Conservation (phyloP, 2,329 filamentous ascomycete species). For the Colletotrichum sp. region DNA sequence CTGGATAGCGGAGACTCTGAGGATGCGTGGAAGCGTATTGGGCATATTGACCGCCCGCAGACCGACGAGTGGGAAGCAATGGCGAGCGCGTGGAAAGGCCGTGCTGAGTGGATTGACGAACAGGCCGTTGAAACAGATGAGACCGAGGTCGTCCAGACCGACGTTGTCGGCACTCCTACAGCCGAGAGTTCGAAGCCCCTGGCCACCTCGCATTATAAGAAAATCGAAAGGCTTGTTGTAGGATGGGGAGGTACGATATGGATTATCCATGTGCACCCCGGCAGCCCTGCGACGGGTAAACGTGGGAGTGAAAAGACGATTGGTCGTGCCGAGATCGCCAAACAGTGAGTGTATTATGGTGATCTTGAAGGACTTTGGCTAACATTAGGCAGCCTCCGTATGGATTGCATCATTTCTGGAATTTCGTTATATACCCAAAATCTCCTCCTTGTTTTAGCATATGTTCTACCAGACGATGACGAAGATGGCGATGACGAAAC, state of each 20-base stretch:
- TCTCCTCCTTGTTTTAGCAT: conserved; percentile 89
- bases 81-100: conserved; percentile 92
- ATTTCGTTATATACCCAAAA: conserved; percentile 95
- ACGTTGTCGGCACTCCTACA: conserved; percentile 45
- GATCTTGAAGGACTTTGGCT: conserved; percentile 14
- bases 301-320: conserved; percentile 72
- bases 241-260: conserved; percentile 97
- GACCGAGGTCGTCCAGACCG: conserved; percentile 42
- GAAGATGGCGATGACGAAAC: conserved; percentile 56
- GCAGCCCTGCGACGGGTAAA: conserved; percentile 69
- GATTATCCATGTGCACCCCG: conserved; percentile 90
- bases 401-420: conserved; percentile 97
- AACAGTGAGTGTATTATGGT: conserved; percentile 69
- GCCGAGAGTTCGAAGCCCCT: conserved; percentile 54
- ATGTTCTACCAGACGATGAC: conserved; percentile 77
- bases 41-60: conserved; percentile 88
- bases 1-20: conserved; percentile 79
- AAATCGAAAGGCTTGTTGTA: conserved; percentile 81
- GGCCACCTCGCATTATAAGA: conserved; percentile 48
- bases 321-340: conserved; percentile 87
- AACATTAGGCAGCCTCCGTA: conserved; percentile 70
- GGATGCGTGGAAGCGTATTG: conserved; percentile 92
- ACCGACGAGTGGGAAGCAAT: conserved; percentile 93
- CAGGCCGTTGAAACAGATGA: conserved; percentile 77
- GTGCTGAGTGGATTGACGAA: conserved; percentile 93